Evolutionary conservation across 768 basidiomycete genomes (phyloP).

Genomic region (Pisolithus tinctorius): DNA sequence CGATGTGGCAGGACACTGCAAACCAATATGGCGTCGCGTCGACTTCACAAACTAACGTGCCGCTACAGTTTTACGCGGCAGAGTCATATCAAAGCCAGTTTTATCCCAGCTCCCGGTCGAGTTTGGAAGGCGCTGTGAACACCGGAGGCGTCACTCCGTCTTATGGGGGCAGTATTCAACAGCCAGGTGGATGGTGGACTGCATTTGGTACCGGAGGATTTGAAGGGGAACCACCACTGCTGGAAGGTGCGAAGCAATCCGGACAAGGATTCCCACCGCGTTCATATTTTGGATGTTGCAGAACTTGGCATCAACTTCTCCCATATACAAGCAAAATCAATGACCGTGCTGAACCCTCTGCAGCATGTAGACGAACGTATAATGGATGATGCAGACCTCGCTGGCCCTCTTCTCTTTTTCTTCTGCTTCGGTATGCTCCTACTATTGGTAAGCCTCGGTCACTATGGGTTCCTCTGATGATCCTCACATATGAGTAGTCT

Average conservation of each 20-base stretch:
- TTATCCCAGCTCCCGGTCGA: constrained; percentile 68
- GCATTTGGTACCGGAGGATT: constrained; percentile 94
- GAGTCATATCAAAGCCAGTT: constrained; percentile 49
- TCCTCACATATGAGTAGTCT: constrained; percentile 47
- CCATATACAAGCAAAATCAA: constrained; percentile 89
- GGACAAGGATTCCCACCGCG: no score
- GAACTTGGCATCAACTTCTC: constrained; percentile 97
- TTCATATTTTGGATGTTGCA: constrained; percentile 25
- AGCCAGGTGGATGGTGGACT: constrained; percentile 82
- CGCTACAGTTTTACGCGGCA: constrained; percentile 77
- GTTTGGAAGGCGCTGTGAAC: constrained; percentile 60
- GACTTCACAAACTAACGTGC: constrained; percentile 48
- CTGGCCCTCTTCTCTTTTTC: constrained; percentile 91
- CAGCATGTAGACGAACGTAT: constrained; percentile 79
- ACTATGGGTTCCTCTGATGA: not conserved
- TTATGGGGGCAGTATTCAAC: constrained; percentile 71
- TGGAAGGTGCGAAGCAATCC: constrained; percentile 62
- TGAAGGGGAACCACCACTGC: constrained; percentile 91
- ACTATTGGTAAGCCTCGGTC: constrained; percentile 63
- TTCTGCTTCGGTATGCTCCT: constrained; percentile 93
- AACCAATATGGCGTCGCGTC: constrained; percentile 47
- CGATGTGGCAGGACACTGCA: constrained; percentile 73
- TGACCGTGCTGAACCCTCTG: constrained; percentile 93
- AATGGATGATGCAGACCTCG: constrained; percentile 99
- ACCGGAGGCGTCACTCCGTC: constrained; percentile 38